Conservation (phyloP, 148 eudicot species). For the Vaccinium myrtillus region DNA sequence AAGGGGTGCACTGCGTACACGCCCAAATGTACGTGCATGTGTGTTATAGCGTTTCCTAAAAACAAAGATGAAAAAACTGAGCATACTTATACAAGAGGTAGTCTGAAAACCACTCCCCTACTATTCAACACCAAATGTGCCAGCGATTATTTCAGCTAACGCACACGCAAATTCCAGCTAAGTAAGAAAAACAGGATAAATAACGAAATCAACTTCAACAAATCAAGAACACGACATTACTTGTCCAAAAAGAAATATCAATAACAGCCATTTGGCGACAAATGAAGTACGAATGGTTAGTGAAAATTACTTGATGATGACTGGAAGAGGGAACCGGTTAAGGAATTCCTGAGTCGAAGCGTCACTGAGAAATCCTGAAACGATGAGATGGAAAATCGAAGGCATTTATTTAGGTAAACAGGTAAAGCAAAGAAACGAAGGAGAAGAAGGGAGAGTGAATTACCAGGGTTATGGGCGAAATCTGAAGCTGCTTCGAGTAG, state of each 20-base stretch:
- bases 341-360: slow-evolving; percentile 62
- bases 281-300: background rate
- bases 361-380: slow-evolving; percentile 55
- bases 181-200: background rate
- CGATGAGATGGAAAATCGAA: background rate
- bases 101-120: background rate
- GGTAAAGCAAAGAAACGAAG: background rate
- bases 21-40: background rate
- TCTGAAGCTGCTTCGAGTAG: slow-evolving; percentile 57
- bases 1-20: background rate
- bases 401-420: background rate
- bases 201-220: background rate
- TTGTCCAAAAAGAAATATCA: background rate
- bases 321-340: slow-evolving; percentile 70
- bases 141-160: background rate
- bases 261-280: background rate
- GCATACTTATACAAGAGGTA: background rate
- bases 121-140: background rate
- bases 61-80: background rate
- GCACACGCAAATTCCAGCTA: background rate
- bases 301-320: slow-evolving; percentile 57
- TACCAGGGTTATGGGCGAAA: slow-evolving; percentile 51
- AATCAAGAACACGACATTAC: background rate
- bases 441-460: background rate
- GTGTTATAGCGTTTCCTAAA: background rate